Percentiles rank a stretch among this genome's conserved stretches.
These are phyloP conservation scores for Actinomortierella ambigua DNA, from an alignment of 371 early-diverging fungal genomes.

Conservation along the genomic window DNA sequence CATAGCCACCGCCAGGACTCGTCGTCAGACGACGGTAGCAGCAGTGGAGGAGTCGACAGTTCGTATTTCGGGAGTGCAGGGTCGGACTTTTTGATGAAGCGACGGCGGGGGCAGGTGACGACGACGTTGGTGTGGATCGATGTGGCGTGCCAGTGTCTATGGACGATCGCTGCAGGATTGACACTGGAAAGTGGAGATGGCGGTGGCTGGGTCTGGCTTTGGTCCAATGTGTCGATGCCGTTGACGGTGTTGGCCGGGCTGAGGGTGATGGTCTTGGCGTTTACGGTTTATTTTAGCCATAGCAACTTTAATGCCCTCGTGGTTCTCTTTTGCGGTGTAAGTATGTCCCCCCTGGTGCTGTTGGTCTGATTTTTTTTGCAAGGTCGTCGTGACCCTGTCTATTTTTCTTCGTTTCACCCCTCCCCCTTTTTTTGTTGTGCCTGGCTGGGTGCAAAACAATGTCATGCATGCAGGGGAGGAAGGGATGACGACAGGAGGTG, in stretches of 20 bases:
- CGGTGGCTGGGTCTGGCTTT: constrained; percentile 20
- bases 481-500: too few relatives aligned
- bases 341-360: background rate
- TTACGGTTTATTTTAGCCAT: constrained; percentile 37
- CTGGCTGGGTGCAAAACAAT: too few relatives aligned
- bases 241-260: constrained; percentile 20
- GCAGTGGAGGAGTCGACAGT: constrained; percentile 7
- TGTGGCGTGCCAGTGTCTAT: constrained; percentile 3
- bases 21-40: background rate
- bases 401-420: background rate
- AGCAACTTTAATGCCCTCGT: constrained; percentile 42
- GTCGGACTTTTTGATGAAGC: constrained; percentile 39
- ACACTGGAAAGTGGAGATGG: constrained; percentile 4
- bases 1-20: background rate
- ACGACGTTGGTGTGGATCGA: constrained; percentile 22
- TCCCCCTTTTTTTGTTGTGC: background rate
- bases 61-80: constrained; percentile 46
- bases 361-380: too few relatives aligned
- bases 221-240: constrained; percentile 16
- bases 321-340: constrained; percentile 36
- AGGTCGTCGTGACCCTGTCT: background rate
- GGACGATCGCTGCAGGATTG: constrained; percentile 8
- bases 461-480: too few relatives aligned
- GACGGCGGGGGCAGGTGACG: constrained; percentile 21
- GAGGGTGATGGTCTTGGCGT: constrained; percentile 21